Evolutionary conservation across 805 yeast genomes (phyloP), one percentile per base, ranked within the genome.

Genomic region (Teunomyces panamensis): DNA sequence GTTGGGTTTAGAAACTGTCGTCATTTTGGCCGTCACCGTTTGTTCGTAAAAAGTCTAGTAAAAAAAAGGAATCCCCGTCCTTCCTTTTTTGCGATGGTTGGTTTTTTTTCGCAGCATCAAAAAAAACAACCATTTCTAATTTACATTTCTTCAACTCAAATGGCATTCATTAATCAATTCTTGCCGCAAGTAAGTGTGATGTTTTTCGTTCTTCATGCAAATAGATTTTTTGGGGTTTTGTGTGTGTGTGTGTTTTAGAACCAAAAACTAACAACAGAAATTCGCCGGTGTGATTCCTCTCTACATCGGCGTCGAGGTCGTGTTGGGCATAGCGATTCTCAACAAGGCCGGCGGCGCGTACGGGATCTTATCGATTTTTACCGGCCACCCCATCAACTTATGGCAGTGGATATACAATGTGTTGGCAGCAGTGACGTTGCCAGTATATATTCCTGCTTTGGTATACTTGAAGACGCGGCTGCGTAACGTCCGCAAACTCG

Each of bases 261-360:
- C 24, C n/a, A 32, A 9, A 7, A 13, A 32, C 34, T 28, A 39
- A 28, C 42, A 11, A 8, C 32, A 41, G 43, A 41, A 28, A 41
- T 41, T 41, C 26, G 16, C 16, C 7, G 43, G 43, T 6, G 20
- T 77, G 45, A 67, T 89, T 3, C 97, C 98, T 4, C 76, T 92
- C 24, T 89, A 86, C 60, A 75, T 87, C 20, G 98, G 97, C 10
- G 96, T 90, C 20, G 98, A 92, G 64, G 64, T 89, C 1, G 80
- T 86, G 16, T 73, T 90, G 4, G 85, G 88, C 1, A 73, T 87
- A 32, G 86, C 91, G 11, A 78, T 90, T 32, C 75, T 91, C 53
- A 92, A 92, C 71, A 91, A 91, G 63, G 88, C 91, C 55, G 83
- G 96, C 49, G 97, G 98, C 8, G 73, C 83, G 16, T 92, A 85